Percentiles rank a stretch among this genome's conserved stretches.
Evolutionary conservation across 2,329 filamentous ascomycete genomes (phyloP).

Genomic region (Periglandula ipomoeae): DNA sequence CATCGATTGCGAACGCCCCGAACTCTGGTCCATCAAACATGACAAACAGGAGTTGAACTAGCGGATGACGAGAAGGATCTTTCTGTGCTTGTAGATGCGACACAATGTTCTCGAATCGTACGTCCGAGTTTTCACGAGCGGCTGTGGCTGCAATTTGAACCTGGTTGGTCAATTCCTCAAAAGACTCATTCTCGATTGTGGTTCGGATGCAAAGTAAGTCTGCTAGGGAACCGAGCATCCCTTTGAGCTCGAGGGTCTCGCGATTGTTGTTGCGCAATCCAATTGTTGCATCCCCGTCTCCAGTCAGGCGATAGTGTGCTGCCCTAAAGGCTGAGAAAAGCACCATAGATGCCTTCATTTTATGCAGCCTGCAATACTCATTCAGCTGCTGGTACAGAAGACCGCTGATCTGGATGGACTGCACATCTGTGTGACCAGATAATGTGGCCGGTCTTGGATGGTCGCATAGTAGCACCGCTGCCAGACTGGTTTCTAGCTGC

Average conservation of each 20-base stretch:
- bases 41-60: too few relatives aligned
- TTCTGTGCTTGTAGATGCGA: neutral
- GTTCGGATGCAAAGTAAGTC: conserved; percentile 15
- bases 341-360: conserved; percentile 9
- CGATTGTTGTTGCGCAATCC: conserved; percentile 14
- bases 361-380: conserved; percentile 6
- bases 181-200: neutral
- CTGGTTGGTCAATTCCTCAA: neutral
- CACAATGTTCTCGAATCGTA: neutral
- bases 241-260: conserved; percentile 9
- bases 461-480: conserved; percentile 13
- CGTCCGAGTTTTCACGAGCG: neutral
- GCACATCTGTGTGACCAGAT: conserved; percentile 9
- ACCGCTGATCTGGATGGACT: conserved; percentile 8
- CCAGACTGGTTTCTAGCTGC: conserved; percentile 10
- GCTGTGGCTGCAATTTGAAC: neutral
- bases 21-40: too few relatives aligned
- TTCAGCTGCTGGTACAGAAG: conserved; percentile 6
- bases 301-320: conserved; percentile 18
- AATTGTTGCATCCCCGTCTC: conserved; percentile 14
- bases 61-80: too few relatives aligned
- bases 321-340: conserved; percentile 17
- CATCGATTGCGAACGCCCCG: neutral
- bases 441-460: conserved; percentile 9
- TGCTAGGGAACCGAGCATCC: conserved; percentile 17